Base-by-base conservation (phyloP, 441 rosid species). In the Arabidopsis hybrid region DNA sequence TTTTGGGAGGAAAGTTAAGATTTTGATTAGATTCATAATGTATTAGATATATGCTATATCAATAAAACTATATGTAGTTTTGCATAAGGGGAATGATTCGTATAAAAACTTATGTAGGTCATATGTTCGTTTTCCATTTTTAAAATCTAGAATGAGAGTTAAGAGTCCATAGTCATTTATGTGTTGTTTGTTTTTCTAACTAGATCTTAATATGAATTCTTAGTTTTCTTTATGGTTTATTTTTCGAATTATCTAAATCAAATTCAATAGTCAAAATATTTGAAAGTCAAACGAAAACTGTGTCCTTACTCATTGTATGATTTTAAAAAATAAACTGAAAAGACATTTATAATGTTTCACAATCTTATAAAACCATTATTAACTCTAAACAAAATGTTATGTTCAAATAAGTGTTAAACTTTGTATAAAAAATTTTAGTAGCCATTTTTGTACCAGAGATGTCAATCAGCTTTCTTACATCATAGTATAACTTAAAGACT, bases 11-110 rank as follows among this genome's bases (percentile, higher is more conserved):
- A 11, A 12, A 21, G 47, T 39, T 38, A 18, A 57, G 72, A 40
- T 76, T 57, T 70, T 76, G 71, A 9, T 70, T 61, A 64, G 39
- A 69, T 40, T 69, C 39, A 47, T 12, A 50, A 57, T 70, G 75
- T 76, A 64, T 18, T 57, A 57, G 61, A 49, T n/a, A 39, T 31
- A 21, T 21, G 26, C 26, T 21, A 21, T 21, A 0, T 21, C 26
- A 76, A 70, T 76, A 76, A 70, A 49, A 70, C 35, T 47, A 36
- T 69, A 61, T 69, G 47, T 76, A 47, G 61, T 63, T 46, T 74
- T 40, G 32, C 59, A 58, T 65, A 66, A 65, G 51, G 21, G 43
- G 29, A 31, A 39, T 66, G 60, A 12, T 34, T 59, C 21, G 59
- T 73, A 45, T 60, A 51, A 39, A 14, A 1, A 16, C 40, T 31